A percentile compares a stretch with the other conserved stretches of the same genome.
These are phyloP conservation scores for Vigna reflexopilosa DNA, from an alignment of 306 rosid genomes.

Conservation along the genomic window DNA sequence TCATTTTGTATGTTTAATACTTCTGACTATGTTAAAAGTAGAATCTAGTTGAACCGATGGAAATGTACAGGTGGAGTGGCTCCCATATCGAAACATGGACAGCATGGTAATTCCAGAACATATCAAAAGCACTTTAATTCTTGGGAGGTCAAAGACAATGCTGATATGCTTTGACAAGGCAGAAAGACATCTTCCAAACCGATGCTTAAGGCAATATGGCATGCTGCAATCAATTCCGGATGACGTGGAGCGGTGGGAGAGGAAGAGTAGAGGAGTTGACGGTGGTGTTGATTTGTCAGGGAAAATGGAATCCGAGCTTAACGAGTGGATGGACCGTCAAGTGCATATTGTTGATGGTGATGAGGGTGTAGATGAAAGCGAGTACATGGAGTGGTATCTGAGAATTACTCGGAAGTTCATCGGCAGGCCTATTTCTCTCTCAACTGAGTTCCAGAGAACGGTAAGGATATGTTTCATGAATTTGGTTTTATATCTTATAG, in stretches of 20 bases:
- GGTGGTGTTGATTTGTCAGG: constrained; percentile 98
- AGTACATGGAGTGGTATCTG: constrained; percentile 93
- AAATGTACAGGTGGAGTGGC: constrained; percentile 91
- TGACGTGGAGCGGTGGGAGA: constrained; percentile 95
- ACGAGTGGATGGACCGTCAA: constrained; percentile 82
- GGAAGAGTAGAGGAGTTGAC: constrained; percentile 98
- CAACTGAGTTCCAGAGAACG: constrained; percentile 97
- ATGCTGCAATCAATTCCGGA: constrained; percentile 89
- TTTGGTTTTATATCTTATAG: constrained; percentile 35
- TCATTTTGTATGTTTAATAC: constrained; percentile 15
- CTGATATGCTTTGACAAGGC: constrained; percentile 98
- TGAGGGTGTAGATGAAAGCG: constrained; percentile 74
- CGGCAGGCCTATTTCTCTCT: constrained; percentile 98
- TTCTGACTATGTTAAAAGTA: constrained; percentile 30
- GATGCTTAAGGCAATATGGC: constrained; percentile 92
- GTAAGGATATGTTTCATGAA: constrained; percentile 61
- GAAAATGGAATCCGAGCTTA: constrained; percentile 91
- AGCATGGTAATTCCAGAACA: constrained; percentile 87
- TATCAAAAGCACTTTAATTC: constrained; percentile 68
- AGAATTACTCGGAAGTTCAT: constrained; percentile 91
- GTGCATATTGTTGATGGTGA: constrained; percentile 79
- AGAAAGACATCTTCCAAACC: constrained; percentile 95
- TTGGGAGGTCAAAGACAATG: constrained; percentile 96
- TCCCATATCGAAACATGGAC: constrained; percentile 85
- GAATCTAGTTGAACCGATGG: constrained; percentile 43